Percentiles rank a stretch among this genome's conserved stretches.
Evolutionary conservation across 176 grass and related monocot genomes (phyloP).

Genomic region (Eragrostis nindensis): DNA sequence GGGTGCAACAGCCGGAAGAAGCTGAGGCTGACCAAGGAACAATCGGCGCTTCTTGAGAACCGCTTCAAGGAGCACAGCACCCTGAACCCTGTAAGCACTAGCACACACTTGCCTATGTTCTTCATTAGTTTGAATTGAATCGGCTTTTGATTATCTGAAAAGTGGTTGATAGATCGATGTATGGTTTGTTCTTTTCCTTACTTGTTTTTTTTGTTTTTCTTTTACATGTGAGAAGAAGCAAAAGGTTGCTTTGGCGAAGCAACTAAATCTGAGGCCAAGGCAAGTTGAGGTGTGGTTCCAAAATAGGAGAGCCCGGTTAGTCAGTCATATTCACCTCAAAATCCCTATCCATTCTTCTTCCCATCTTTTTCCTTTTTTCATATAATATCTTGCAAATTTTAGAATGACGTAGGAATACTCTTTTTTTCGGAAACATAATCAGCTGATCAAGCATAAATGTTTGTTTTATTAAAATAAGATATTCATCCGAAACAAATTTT

Average conservation of each 20-base stretch:
- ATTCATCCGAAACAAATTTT: neutral
- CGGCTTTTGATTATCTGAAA: neutral
- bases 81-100: conserved; percentile 66
- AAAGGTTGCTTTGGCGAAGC: conserved; percentile 70
- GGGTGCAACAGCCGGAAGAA: conserved; percentile 77
- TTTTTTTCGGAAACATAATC: neutral
- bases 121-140: neutral
- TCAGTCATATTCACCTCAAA: conserved; percentile 44
- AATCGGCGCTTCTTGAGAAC: conserved; percentile 78
- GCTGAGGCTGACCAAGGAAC: conserved; percentile 82
- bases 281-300: conserved; percentile 99
- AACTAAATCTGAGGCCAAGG: conserved; percentile 79
- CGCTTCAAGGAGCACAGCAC: conserved; percentile 81
- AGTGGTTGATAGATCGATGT: neutral
- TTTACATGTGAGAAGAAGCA: conserved; percentile 63
- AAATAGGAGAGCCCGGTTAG: conserved; percentile 91
- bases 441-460: neutral
- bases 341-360: conserved; percentile 27
- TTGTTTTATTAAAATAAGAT: too few species aligned
- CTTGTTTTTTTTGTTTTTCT: neutral
- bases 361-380: neutral
- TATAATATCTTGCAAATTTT: neutral
- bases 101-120: neutral
- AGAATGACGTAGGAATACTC: too few species aligned
- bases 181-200: neutral